These are phyloP conservation scores for Candida dajiaensis DNA, from an alignment of 805 yeast species.

Conservation along the genomic window DNA sequence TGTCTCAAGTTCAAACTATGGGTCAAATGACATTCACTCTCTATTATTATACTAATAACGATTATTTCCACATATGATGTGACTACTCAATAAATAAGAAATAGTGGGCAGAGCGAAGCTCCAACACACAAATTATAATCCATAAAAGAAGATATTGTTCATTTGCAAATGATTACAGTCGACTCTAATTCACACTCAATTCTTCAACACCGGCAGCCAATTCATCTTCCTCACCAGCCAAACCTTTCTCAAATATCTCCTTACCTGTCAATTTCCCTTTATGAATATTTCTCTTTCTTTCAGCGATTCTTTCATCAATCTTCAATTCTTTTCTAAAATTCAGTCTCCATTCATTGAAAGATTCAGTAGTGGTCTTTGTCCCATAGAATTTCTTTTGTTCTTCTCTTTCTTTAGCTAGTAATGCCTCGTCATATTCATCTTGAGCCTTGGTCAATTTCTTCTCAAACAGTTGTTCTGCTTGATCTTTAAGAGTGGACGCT, in stretches of 20 bases:
- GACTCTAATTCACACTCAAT: background rate
- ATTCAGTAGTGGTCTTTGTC: slow-evolving; percentile 77
- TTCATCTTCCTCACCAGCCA: slow-evolving; percentile 61
- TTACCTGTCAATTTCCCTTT: slow-evolving; percentile 79
- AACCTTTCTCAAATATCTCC: slow-evolving; percentile 85
- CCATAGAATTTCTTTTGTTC: slow-evolving; percentile 91
- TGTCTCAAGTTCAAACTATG: too few relatives aligned
- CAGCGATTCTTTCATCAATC: slow-evolving; percentile 51
- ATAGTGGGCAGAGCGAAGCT: too few relatives aligned
- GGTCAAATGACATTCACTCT: too few relatives aligned
- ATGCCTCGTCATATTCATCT: slow-evolving; percentile 48
- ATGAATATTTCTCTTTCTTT: slow-evolving; percentile 52
- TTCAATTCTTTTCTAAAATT: slow-evolving; percentile 68
- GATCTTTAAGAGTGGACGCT: slow-evolving; percentile 71
- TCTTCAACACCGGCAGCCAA: background rate
- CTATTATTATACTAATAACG: too few relatives aligned
- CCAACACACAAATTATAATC: too few relatives aligned
- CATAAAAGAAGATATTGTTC: too few relatives aligned
- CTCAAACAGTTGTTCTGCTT: slow-evolving; percentile 64
- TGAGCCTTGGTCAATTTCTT: slow-evolving; percentile 51
- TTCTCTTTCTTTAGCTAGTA: slow-evolving; percentile 62
- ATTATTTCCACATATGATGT: too few relatives aligned
- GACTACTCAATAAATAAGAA: too few relatives aligned
- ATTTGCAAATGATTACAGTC: background rate
- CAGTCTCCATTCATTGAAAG: slow-evolving; percentile 67